Conservation (phyloP, 2,329 filamentous ascomycete genomes). For the Microsporum audouinii region DNA sequence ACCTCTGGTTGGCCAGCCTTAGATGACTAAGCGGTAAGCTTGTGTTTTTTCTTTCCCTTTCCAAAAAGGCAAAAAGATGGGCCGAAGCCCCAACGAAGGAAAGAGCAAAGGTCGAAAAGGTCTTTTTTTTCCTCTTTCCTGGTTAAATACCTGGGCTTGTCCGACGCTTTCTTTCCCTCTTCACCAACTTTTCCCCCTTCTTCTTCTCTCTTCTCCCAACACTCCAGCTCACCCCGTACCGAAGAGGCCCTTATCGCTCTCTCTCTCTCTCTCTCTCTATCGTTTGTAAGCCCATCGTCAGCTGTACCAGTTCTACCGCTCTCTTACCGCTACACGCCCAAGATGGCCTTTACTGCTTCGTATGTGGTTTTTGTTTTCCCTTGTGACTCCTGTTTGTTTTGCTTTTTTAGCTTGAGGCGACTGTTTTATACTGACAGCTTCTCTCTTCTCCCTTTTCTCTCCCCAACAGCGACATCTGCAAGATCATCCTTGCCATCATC, state of each 20-base stretch:
- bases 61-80: too few relatives aligned
- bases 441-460: neutral
- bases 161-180: neutral
- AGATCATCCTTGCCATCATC: constrained; percentile 79
- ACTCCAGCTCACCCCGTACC: neutral
- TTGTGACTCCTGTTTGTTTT: constrained; percentile 4
- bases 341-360: constrained; percentile 42
- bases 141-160: neutral
- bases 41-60: too few relatives aligned
- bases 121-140: neutral
- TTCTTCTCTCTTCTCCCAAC: neutral
- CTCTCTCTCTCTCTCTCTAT: neutral
- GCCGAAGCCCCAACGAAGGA: neutral
- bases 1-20: neutral
- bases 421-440: neutral
- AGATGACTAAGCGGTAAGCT: neutral
- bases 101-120: neutral
- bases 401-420: neutral
- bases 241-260: neutral
- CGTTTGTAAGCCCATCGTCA: neutral
- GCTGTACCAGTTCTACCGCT: neutral
- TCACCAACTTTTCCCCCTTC: neutral
- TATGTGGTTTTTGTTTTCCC: constrained; percentile 25
- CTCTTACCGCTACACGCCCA: constrained; percentile 18
- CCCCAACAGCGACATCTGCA: constrained; percentile 55